These are phyloP conservation scores for Penicillium aurantiogriseum DNA, from an alignment of 2,329 filamentous ascomycete genomes.

Conservation along the genomic window DNA sequence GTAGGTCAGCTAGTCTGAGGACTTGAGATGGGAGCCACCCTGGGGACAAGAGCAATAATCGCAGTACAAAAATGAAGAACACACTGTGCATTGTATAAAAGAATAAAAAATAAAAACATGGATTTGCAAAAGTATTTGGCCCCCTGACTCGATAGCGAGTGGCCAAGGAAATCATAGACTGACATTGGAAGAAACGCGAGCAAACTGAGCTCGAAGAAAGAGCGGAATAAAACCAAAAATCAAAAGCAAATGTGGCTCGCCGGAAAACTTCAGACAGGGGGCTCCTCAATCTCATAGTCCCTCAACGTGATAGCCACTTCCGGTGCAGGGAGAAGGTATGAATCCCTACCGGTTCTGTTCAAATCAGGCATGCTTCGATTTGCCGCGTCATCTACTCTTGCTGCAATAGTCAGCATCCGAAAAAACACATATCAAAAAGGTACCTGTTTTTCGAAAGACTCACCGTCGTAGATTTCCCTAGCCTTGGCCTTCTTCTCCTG, in stretches of 20 bases:
- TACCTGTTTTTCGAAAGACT: slow-evolving; percentile 2
- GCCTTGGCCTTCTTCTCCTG: slow-evolving; percentile 39
- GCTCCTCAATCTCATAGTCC: slow-evolving; percentile 43
- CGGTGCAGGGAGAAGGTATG: slow-evolving; percentile 33
- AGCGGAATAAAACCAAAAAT: not conserved
- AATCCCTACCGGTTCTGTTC: slow-evolving; percentile 33
- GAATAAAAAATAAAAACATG: not conserved
- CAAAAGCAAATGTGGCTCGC: slow-evolving; percentile 1
- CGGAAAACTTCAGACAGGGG: slow-evolving; percentile 15
- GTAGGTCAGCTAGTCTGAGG: slow-evolving; percentile 19
- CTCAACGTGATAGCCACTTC: slow-evolving; percentile 31
- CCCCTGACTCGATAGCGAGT: not conserved
- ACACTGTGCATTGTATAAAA: not conserved
- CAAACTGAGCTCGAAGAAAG: not conserved
- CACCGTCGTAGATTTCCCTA: slow-evolving; percentile 39
- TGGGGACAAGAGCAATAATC: slow-evolving; percentile 4
- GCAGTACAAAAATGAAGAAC: slow-evolving; percentile 17
- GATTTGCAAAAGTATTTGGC: not conserved
- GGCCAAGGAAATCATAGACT: slow-evolving; percentile 10
- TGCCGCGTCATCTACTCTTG: slow-evolving; percentile 19
- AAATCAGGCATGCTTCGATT: slow-evolving; percentile 29
- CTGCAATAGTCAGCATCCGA: slow-evolving; percentile 11
- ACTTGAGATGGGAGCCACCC: slow-evolving; percentile 21
- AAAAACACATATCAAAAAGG: not conserved
- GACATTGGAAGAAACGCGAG: not conserved